Evolutionary conservation across 495 filamentous ascomycete species (phyloP).

Genomic region (Podospora comata): DNA sequence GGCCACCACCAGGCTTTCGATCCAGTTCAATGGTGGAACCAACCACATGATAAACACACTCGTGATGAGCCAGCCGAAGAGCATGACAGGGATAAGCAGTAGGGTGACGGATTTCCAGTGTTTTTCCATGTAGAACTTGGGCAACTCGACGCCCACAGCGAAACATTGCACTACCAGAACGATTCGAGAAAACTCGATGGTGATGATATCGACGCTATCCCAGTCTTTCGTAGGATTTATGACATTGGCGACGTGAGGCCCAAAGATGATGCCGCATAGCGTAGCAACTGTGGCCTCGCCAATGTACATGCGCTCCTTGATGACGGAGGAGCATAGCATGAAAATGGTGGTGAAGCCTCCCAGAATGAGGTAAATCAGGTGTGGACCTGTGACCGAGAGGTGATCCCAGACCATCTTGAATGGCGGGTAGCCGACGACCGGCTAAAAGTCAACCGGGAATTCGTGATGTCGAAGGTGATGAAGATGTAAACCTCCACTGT

Average conservation of each 20-base stretch:
- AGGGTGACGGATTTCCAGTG: conserved; percentile 94
- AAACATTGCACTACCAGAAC: conserved; percentile 99
- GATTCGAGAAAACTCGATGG: conserved; percentile 93
- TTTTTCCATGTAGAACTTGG: conserved; percentile 94
- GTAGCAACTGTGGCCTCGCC: conserved; percentile 98
- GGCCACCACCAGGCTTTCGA: conserved; percentile 79
- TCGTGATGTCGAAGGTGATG: neutral
- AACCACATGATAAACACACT: conserved; percentile 98
- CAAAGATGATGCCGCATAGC: conserved; percentile 94
- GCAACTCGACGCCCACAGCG: conserved; percentile 97
- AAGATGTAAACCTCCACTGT: neutral
- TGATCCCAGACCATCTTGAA: conserved; percentile 87
- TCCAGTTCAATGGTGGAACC: conserved; percentile 75
- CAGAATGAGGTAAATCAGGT: conserved; percentile 97
- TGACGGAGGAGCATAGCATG: conserved; percentile 95
- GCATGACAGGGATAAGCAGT: conserved; percentile 93
- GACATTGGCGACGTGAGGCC: conserved; percentile 87
- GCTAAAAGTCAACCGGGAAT: neutral
- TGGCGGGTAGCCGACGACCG: conserved; percentile 7
- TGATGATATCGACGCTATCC: conserved; percentile 94
- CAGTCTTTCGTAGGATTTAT: conserved; percentile 74
- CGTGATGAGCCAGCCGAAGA: conserved; percentile 91
- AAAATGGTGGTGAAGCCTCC: conserved; percentile 97
- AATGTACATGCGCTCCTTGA: conserved; percentile 98
- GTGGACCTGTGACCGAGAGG: conserved; percentile 86